Conservation (phyloP, 345 rosid species). For the Schrenkiella parvula region DNA sequence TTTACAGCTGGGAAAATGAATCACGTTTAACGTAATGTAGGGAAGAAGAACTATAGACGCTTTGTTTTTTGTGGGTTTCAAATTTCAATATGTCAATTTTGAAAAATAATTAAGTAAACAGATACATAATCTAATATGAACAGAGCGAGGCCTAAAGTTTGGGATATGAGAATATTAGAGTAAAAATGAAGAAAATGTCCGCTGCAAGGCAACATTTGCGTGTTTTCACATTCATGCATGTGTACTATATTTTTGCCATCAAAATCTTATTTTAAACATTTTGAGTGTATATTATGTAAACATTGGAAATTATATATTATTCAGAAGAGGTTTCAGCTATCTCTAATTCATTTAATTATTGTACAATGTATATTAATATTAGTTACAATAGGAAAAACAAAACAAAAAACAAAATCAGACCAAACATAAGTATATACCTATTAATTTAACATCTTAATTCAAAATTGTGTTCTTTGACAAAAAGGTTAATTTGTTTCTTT, state of each 20-base stretch:
- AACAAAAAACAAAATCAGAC: too few species aligned
- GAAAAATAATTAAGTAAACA: background rate
- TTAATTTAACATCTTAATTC: background rate
- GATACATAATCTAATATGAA: background rate
- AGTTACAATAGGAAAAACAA: too few species aligned
- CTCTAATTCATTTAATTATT: background rate
- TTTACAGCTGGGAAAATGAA: constrained; percentile 25
- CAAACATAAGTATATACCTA: background rate
- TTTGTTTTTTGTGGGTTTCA: constrained; percentile 1
- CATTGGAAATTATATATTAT: background rate
- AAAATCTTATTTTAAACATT: background rate
- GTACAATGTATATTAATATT: background rate
- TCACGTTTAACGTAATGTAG: constrained; percentile 29
- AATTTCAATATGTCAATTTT: constrained; percentile 7
- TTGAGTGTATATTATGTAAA: background rate
- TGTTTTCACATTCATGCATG: constrained; percentile 22
- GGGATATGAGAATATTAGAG: constrained; percentile 25
- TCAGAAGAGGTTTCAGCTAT: background rate
- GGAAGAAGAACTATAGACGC: constrained; percentile 12
- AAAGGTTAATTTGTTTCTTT: too few species aligned
- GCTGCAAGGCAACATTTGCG: constrained; percentile 20
- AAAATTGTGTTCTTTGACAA: too few species aligned
- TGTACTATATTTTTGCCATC: constrained; percentile 3
- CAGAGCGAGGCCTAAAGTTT: constrained; percentile 21
- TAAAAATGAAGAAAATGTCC: constrained; percentile 20